A percentile compares a stretch with the other conserved stretches of the same genome.
phyloP scores from a whole-genome alignment of 257 asterid genomes.

The Solanum okadae region DNA sequence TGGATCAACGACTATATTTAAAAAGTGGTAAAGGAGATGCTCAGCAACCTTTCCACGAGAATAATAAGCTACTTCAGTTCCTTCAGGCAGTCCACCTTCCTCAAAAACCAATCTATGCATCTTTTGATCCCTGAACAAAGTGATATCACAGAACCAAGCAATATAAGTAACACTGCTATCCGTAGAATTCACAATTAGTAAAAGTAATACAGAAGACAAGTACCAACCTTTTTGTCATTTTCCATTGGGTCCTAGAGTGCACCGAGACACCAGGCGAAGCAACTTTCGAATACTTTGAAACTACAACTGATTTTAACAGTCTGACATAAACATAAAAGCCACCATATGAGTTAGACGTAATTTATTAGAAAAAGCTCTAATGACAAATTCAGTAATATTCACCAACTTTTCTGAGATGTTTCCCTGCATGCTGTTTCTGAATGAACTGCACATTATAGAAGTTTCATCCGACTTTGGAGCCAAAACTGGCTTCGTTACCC shows the following conservation, averaged over 20 bases:
- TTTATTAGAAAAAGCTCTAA: not conserved
- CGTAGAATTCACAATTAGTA: not conserved
- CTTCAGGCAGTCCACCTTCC: slow-evolving; percentile 89
- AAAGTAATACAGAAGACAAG: not conserved
- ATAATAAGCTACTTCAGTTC: slow-evolving; percentile 84
- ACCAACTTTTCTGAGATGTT: slow-evolving; percentile 60
- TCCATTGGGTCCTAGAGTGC: slow-evolving; percentile 44
- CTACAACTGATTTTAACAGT: slow-evolving; percentile 17
- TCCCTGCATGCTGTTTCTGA: slow-evolving; percentile 25
- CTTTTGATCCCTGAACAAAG: slow-evolving; percentile 67
- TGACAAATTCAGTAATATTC: not conserved
- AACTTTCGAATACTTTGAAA: slow-evolving; percentile 33
- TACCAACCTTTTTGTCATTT: slow-evolving; percentile 85
- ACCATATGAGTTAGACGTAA: not conserved
- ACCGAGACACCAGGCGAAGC: slow-evolving; percentile 32
- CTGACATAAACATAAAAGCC: slow-evolving; percentile 30
- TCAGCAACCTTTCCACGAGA: slow-evolving; percentile 86
- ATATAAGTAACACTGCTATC: not conserved
- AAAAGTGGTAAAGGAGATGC: not conserved
- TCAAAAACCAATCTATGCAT: slow-evolving; percentile 92
- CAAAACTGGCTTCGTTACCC: slow-evolving; percentile 33
- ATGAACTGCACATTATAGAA: slow-evolving; percentile 14
- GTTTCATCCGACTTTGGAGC: slow-evolving; percentile 25
- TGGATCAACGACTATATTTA: not conserved
- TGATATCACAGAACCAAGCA: slow-evolving; percentile 1